Evolutionary conservation across 441 rosid genomes (phyloP).

Genomic region (Adansonia rubrostipa): DNA sequence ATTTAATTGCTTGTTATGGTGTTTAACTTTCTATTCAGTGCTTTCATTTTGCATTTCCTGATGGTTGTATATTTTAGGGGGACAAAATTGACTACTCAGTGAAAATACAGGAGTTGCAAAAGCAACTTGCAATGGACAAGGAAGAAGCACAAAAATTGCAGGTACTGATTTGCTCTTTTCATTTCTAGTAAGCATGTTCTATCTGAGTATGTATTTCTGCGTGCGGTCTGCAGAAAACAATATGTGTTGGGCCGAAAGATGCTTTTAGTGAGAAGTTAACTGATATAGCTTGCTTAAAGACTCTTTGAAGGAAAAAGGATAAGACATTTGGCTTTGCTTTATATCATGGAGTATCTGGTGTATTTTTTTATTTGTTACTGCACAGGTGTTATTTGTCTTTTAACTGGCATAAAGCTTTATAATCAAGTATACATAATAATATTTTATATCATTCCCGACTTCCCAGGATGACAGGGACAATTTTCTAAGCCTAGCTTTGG

Average conservation of each 20-base stretch:
- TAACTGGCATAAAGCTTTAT: conserved; percentile 6
- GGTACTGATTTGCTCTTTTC: conserved; percentile 45
- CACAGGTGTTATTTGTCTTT: conserved; percentile 15
- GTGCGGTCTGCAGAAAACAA: background rate
- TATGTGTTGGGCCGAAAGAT: background rate
- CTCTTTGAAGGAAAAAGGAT: background rate
- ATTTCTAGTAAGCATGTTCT: conserved; percentile 2
- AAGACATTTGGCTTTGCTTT: conserved; percentile 11
- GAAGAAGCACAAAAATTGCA: conserved; percentile 89
- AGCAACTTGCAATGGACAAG: conserved; percentile 85
- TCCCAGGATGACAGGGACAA: conserved; percentile 90
- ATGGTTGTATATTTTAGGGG: conserved; percentile 50
- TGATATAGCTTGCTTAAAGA: background rate
- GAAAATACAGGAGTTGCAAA: conserved; percentile 90
- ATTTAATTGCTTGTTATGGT: background rate
- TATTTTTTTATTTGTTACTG: background rate
- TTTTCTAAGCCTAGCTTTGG: conserved; percentile 88
- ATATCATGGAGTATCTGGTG: background rate
- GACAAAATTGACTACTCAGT: conserved; percentile 74
- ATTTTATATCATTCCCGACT: conserved; percentile 31
- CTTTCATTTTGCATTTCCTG: conserved; percentile 10
- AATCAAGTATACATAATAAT: background rate
- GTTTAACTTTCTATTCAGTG: conserved; percentile 2
- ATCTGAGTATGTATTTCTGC: background rate
- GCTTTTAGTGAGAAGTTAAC: background rate